Evolutionary conservation across 441 rosid genomes (phyloP).

Genomic region (Erodium moschatum): DNA sequence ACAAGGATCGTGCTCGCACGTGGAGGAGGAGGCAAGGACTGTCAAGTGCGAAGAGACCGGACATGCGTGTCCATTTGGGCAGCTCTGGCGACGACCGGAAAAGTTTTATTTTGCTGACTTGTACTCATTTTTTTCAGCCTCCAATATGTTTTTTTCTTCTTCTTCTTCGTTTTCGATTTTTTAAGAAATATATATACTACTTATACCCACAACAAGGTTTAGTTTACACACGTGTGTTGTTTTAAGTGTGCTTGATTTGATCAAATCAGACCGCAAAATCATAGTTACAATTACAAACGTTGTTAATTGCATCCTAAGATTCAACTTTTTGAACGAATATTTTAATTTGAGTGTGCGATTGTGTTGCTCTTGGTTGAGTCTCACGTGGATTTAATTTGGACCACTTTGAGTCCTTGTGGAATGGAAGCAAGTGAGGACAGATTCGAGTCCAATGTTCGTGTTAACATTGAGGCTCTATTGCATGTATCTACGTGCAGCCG

Average conservation of each 20-base stretch:
- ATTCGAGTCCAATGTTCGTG: not conserved
- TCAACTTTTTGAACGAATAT: not conserved
- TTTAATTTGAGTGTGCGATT: not conserved
- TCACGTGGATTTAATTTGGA: not conserved
- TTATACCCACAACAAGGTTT: not conserved
- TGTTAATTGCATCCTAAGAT: too few species aligned
- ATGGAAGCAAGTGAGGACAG: not conserved
- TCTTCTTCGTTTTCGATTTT: too few species aligned
- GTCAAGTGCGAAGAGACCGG: not conserved
- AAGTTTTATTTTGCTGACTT: not conserved
- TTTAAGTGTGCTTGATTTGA: not conserved
- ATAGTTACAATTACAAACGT: not conserved
- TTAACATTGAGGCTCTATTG: too few species aligned
- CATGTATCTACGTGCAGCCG: too few species aligned
- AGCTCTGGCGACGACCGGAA: not conserved
- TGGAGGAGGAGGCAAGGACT: not conserved
- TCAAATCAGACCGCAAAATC: not conserved
- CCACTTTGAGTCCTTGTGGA: not conserved
- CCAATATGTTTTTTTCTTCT: not conserved
- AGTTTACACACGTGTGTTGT: not conserved
- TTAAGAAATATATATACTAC: too few species aligned
- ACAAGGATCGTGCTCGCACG: not conserved
- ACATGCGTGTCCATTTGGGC: slow-evolving; percentile 8
- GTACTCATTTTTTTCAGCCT: not conserved
- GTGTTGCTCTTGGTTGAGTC: not conserved